A percentile compares a stretch with the other conserved stretches of the same genome.
phyloP scores from a whole-genome alignment of 2,329 filamentous ascomycete genomes.

The Fusarium pseudocircinatum region DNA sequence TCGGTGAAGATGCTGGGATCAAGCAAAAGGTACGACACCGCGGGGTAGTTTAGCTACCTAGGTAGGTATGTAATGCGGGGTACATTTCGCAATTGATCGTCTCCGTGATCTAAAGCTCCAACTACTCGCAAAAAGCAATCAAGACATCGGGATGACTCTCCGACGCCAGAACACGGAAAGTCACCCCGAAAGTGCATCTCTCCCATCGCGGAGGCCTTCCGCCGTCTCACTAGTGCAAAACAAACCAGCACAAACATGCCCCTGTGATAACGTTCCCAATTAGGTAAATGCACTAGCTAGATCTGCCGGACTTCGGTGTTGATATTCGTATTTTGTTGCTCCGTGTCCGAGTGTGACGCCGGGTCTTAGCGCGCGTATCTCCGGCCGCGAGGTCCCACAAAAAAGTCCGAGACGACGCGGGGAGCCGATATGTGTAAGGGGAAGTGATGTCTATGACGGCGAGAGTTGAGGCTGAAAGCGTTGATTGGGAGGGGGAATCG shows the following conservation, averaged over 20 bases:
- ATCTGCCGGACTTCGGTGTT: background rate
- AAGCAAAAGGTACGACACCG: constrained; percentile 11
- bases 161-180: constrained; percentile 22
- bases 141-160: constrained; percentile 12
- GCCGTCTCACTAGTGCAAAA: background rate
- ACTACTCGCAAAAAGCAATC: background rate
- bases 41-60: constrained; percentile 16
- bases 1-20: background rate
- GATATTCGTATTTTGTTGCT: background rate
- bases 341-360: background rate
- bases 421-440: background rate
- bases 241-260: background rate
- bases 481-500: background rate
- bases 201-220: constrained; percentile 11
- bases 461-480: background rate
- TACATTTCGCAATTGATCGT: constrained; percentile 10
- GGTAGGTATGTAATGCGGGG: constrained; percentile 11
- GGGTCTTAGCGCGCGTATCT: constrained; percentile 6
- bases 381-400: constrained; percentile 28
- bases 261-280: background rate
- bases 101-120: background rate
- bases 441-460: background rate
- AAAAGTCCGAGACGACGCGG: background rate
- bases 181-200: constrained; percentile 2
- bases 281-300: background rate